A percentile compares a stretch with the other conserved stretches of the same genome.
phyloP scores from a whole-genome alignment of 768 basidiomycete species.

The Suillus cothurnatus region DNA sequence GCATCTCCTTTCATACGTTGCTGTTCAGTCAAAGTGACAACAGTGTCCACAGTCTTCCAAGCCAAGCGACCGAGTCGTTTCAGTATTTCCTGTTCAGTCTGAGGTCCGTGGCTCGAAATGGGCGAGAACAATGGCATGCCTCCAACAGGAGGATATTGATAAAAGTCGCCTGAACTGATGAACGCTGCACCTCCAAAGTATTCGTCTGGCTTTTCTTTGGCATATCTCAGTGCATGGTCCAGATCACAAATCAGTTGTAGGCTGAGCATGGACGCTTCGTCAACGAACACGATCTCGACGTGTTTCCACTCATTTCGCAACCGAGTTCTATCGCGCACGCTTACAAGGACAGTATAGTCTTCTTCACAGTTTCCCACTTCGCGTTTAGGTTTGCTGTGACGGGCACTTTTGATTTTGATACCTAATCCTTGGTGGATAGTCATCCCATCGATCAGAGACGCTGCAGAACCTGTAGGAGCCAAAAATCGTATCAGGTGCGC shows the following conservation, averaged over 20 bases:
- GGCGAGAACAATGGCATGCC: no score
- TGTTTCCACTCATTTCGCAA: conserved; percentile 26
- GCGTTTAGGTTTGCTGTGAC: conserved; percentile 18
- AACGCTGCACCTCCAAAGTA: conserved; percentile 40
- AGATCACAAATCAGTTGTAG: conserved; percentile 27
- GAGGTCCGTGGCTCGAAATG: no score
- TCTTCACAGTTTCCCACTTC: conserved; percentile 12
- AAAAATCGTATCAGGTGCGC: conserved; percentile 27
- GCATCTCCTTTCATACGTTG: no score
- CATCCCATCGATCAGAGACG: conserved; percentile 29
- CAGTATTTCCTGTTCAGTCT: no score
- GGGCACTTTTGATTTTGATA: conserved; percentile 18
- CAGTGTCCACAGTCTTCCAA: no score
- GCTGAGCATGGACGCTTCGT: conserved; percentile 33
- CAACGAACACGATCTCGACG: conserved; percentile 28
- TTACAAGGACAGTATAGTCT: conserved; percentile 20
- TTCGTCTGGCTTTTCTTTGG: conserved; percentile 21
- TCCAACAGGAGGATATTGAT: no score
- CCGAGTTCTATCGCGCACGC: conserved; percentile 15
- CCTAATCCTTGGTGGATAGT: conserved; percentile 30
- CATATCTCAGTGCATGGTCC: conserved; percentile 29
- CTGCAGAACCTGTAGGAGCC: conserved; percentile 35
- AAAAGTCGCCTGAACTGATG: no score
- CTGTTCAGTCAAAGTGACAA: no score
- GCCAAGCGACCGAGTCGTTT: no score